Evolutionary conservation across 148 eudicot genomes (phyloP), one percentile per base, ranked within the genome.

Genomic region (Nyssa sinensis): DNA sequence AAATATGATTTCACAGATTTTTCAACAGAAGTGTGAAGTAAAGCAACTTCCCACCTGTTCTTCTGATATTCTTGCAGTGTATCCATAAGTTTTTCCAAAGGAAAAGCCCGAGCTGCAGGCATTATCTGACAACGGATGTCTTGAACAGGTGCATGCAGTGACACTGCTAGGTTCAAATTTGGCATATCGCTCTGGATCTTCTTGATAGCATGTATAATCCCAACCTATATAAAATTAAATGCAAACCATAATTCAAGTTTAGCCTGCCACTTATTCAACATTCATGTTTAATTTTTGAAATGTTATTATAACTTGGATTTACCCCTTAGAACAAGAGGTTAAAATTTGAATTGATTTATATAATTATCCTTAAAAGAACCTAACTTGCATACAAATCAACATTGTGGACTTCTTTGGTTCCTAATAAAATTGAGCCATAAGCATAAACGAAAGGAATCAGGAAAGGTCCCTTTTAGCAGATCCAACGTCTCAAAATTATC

Each of bases 71-170:
- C 88, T 74, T 63, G 82, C 63, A 95, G 86, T 37, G 98, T 72
- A 77, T 79, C 86, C 99, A 95, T 95, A 66, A 95, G 97, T 84
- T 70, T 95, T 61, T 78, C 91, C 81, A 95, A 80, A 77, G 99
- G 99, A 81, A 95, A 95, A 58, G 98, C 99, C 79, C 98, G 81
- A 51, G 99, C 99, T 8, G 98, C 96, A 61, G 99, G 99, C 99
- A 95, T 95, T 76, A 95, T 95, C 75, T 91, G 93, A 82, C 99
- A 95, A 49, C 99, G 98, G 64, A 95, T 91, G 37, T 91, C 98
- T 80, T 95, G 99, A 73, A 95, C 89, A 19, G 99, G 99, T 69
- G 99, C 99, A 82, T 95, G 99, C 61, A 95, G 82, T 73, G 99
- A 95, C 30, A 95, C 99, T 37, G 99, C 99, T 70, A 95, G 83